A percentile compares a stretch with the other conserved stretches of the same genome.
These are phyloP conservation scores for Rhynchosporium agropyri DNA, from an alignment of 2,329 filamentous ascomycete genomes.

Conservation along the genomic window DNA sequence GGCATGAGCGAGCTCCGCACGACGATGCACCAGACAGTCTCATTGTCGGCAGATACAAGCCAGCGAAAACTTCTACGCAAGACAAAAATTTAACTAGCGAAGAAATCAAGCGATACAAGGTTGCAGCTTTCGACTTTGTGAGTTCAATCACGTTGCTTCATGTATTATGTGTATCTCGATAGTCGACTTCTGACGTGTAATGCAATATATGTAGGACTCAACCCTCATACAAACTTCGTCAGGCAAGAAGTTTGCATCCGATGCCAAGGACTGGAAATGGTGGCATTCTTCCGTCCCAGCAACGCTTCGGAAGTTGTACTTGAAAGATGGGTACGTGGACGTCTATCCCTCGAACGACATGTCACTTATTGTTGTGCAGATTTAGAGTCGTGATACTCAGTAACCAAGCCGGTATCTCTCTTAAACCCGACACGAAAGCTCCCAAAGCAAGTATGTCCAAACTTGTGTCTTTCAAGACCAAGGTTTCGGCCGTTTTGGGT, in stretches of 20 bases:
- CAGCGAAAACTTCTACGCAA: slow-evolving; percentile 47
- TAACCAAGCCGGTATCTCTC: slow-evolving; percentile 82
- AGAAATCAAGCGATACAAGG: slow-evolving; percentile 52
- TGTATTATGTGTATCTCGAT: neutral
- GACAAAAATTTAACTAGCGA: slow-evolving; percentile 31
- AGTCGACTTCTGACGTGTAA: slow-evolving; percentile 13
- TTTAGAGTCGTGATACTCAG: slow-evolving; percentile 80
- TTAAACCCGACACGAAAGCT: slow-evolving; percentile 72
- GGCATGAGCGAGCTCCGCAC: slow-evolving; percentile 65
- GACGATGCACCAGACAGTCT: slow-evolving; percentile 59
- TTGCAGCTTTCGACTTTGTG: slow-evolving; percentile 73
- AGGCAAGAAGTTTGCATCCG: slow-evolving; percentile 74
- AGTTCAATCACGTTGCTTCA: slow-evolving; percentile 17
- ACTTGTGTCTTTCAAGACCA: slow-evolving; percentile 79
- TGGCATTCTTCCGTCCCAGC: slow-evolving; percentile 75
- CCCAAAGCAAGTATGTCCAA: slow-evolving; percentile 69
- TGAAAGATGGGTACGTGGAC: slow-evolving; percentile 61
- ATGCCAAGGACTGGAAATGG: slow-evolving; percentile 89
- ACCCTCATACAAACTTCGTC: slow-evolving; percentile 82
- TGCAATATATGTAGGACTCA: slow-evolving; percentile 63
- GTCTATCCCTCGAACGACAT: neutral
- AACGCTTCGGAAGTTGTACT: slow-evolving; percentile 66
- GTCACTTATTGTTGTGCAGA: slow-evolving; percentile 45
- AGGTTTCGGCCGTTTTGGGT: slow-evolving; percentile 68
- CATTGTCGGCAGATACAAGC: slow-evolving; percentile 72